Evolutionary conservation across 2,329 filamentous ascomycete genomes (phyloP), one percentile per base, ranked within the genome.

Genomic region (Ophiosphaerella narmari): DNA sequence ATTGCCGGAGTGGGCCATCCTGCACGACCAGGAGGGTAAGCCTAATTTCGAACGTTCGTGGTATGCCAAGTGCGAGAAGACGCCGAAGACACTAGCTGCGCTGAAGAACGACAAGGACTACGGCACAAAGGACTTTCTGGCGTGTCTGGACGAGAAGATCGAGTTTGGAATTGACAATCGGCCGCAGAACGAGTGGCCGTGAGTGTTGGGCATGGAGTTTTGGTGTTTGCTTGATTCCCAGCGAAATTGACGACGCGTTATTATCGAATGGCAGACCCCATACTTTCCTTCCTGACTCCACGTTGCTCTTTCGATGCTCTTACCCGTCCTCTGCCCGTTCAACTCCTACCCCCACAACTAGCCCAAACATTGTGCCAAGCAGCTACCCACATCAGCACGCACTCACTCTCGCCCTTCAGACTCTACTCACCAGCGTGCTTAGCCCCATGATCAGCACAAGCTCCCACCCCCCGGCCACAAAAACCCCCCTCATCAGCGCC

Each of bases 401-500:
- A 5, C 16, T 5, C 18, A 38, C 18, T 9, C 6, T 8, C 12
- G n/a, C 12, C 13, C 12, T 4, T n/a, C 2, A 13, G 13, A 31
- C n/a, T 21, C 26, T 13, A 70, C 82, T 76, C 58, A 86, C 83
- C 51, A 79, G 32, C 26, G 78, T 68, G 29, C 78, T 67, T 24
- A 78, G 65, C 3, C 68, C 54, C 50, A 79, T 80, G 11, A 85
- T 75, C 0, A 71, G 57, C 44, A 77, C 73, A 6, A 86, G 62
- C 62, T 87, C 84, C 79, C 82, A 85, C 0, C 84, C 84, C 5
- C 84, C 83, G 2, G 78, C 77, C 62, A 80, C 70, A 0, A 83
- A 76, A 62, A 80, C 86, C 0, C 84, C 85, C 50, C 78, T 67
- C 3, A 82, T 71, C 52, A 88, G 80, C 1, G 81, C 82, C 63